phyloP scores from a whole-genome alignment of 306 rosid genomes.

The Lathyrus oleraceus region DNA sequence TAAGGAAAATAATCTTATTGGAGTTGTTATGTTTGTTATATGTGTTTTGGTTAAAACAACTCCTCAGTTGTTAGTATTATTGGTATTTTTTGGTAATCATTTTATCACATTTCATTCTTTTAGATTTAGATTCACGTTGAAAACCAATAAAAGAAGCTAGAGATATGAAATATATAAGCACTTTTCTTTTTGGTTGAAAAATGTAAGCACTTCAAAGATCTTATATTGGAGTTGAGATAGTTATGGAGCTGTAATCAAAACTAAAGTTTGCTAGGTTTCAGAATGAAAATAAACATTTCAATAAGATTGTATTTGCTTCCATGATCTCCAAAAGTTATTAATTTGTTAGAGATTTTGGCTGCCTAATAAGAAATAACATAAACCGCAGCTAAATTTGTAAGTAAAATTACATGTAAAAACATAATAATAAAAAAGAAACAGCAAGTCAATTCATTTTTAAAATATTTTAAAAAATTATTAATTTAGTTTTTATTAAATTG shows the following conservation, averaged over 20 bases:
- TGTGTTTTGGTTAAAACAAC: constrained; percentile 56
- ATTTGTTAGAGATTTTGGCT: too few relatives aligned
- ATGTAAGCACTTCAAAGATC: not conserved
- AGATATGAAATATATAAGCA: not conserved
- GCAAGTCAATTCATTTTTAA: too few relatives aligned
- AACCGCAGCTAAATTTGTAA: too few relatives aligned
- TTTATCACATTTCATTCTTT: not conserved
- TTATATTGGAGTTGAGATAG: not conserved
- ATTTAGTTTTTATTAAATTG: too few relatives aligned
- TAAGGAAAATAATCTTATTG: constrained; percentile 32
- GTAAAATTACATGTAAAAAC: too few relatives aligned
- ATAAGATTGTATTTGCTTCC: not conserved
- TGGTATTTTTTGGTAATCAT: constrained; percentile 18
- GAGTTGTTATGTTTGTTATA: constrained; percentile 52
- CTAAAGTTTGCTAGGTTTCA: not conserved
- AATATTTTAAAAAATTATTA: too few relatives aligned
- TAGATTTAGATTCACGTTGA: not conserved
- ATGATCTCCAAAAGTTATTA: not conserved
- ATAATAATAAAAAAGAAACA: too few relatives aligned
- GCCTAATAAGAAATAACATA: too few relatives aligned
- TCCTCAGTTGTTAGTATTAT: constrained; percentile 31
- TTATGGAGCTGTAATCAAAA: not conserved
- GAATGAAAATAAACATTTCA: not conserved
- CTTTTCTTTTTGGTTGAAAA: not conserved
- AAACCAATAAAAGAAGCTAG: not conserved